A percentile compares a stretch with the other conserved stretches of the same genome.
phyloP scores from a whole-genome alignment of 305 asterid genomes.

The Fraxinus ornus region DNA sequence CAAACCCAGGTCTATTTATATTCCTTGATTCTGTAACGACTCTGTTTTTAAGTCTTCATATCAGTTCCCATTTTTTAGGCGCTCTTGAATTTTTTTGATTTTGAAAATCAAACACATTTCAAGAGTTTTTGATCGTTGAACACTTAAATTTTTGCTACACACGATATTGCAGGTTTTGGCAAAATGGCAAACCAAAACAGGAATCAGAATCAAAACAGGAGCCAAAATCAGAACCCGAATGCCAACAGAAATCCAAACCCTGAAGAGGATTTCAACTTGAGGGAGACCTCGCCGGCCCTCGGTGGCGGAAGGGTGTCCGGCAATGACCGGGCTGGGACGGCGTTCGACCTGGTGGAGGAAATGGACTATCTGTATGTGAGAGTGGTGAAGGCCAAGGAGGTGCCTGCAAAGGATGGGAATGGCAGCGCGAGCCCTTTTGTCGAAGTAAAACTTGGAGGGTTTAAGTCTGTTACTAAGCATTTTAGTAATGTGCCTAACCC shows the following conservation, averaged over 20 bases:
- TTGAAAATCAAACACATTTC: neutral
- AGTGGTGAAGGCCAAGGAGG: conserved; percentile 67
- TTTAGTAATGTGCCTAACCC: conserved; percentile 46
- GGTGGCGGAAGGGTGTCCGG: conserved; percentile 74
- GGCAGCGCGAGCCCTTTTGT: conserved; percentile 54
- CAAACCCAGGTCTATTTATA: neutral
- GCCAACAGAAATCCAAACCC: conserved; percentile 3
- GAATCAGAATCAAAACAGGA: neutral
- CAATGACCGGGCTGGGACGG: conserved; percentile 55
- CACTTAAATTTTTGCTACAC: neutral
- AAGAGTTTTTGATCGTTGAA: neutral
- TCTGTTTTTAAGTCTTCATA: neutral
- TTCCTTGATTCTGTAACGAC: neutral
- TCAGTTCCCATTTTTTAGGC: neutral
- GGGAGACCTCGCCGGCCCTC: conserved; percentile 78
- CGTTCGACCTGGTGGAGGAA: conserved; percentile 84
- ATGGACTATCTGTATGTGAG: conserved; percentile 74
- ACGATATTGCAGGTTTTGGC: neutral
- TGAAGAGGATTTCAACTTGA: conserved; percentile 58
- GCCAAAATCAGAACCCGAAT: neutral
- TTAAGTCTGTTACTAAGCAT: conserved; percentile 46
- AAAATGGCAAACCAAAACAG: neutral
- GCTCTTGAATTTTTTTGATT: neutral
- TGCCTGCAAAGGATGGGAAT: conserved; percentile 40
- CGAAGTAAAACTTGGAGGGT: conserved; percentile 67